A percentile compares a stretch with the other conserved stretches of the same genome.
phyloP scores from a whole-genome alignment of 2,329 filamentous ascomycete species.

The Diaporthe humulicola region DNA sequence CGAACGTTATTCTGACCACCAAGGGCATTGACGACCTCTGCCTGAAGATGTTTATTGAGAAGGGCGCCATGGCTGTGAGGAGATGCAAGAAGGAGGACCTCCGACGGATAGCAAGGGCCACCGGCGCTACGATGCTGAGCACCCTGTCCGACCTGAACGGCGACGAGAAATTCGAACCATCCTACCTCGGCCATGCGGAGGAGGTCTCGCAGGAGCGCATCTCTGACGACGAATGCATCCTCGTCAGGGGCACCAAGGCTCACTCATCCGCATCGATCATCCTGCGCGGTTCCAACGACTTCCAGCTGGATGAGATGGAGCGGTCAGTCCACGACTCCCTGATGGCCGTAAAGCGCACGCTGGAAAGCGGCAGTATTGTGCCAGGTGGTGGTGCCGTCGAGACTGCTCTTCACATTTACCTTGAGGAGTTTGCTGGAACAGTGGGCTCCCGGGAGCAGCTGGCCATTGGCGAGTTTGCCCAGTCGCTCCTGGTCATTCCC shows the following conservation, averaged over 20 bases:
- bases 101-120: constrained; percentile 94
- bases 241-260: constrained; percentile 95
- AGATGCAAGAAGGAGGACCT: constrained; percentile 99
- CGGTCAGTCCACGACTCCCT: constrained; percentile 97
- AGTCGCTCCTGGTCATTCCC: constrained; percentile 92
- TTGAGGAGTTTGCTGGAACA: constrained; percentile 98
- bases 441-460: constrained; percentile 97
- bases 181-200: constrained; percentile 90
- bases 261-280: constrained; percentile 97
- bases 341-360: constrained; percentile 95
- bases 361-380: constrained; percentile 97
- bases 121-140: constrained; percentile 92
- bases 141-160: constrained; percentile 96
- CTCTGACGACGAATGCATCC: constrained; percentile 97
- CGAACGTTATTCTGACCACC: constrained; percentile 95
- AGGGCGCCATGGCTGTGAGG: constrained; percentile 93
- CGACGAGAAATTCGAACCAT: constrained; percentile 94
- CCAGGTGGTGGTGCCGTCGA: constrained; percentile 97
- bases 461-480: constrained; percentile 96
- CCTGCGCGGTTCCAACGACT: constrained; percentile 95
- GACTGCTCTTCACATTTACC: constrained; percentile 98
- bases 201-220: constrained; percentile 99
- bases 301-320: constrained; percentile 98
- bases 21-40: constrained; percentile 99
- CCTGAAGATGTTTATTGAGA: constrained; percentile 94